These are phyloP conservation scores for Begonia peltatifolia DNA, from an alignment of 306 rosid genomes.

Conservation along the genomic window DNA sequence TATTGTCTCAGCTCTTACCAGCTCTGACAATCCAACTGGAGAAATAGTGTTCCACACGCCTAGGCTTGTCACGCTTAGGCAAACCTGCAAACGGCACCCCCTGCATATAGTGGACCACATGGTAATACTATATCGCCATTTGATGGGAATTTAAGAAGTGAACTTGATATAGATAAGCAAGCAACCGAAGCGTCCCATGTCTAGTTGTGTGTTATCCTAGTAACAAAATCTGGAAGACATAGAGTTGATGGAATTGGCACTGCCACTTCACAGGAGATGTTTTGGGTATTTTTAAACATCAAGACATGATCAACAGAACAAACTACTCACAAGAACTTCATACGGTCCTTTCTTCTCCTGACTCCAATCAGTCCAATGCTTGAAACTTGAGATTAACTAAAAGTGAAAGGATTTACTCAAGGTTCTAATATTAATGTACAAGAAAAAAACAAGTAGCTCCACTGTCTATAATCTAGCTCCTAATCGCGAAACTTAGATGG, in stretches of 20 bases:
- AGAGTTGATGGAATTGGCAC: background rate
- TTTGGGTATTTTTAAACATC: background rate
- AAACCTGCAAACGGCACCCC: constrained; percentile 67
- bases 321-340: too few relatives aligned
- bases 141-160: background rate
- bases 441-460: too few relatives aligned
- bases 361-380: background rate
- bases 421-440: too few relatives aligned
- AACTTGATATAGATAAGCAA: background rate
- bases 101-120: constrained; percentile 34
- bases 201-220: too few relatives aligned
- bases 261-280: background rate
- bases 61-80: constrained; percentile 89
- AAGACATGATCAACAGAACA: background rate
- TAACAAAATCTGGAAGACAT: background rate
- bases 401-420: too few relatives aligned
- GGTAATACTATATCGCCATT: constrained; percentile 5
- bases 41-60: constrained; percentile 80
- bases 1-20: constrained; percentile 34
- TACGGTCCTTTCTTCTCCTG: background rate
- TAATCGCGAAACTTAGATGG: too few relatives aligned
- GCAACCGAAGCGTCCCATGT: too few relatives aligned
- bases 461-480: too few relatives aligned
- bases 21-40: constrained; percentile 91
- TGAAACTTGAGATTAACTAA: background rate